A percentile compares a stretch with the other conserved stretches of the same genome.
These are phyloP conservation scores for Vigna hirtella DNA, from an alignment of 306 rosid genomes.

Conservation along the genomic window DNA sequence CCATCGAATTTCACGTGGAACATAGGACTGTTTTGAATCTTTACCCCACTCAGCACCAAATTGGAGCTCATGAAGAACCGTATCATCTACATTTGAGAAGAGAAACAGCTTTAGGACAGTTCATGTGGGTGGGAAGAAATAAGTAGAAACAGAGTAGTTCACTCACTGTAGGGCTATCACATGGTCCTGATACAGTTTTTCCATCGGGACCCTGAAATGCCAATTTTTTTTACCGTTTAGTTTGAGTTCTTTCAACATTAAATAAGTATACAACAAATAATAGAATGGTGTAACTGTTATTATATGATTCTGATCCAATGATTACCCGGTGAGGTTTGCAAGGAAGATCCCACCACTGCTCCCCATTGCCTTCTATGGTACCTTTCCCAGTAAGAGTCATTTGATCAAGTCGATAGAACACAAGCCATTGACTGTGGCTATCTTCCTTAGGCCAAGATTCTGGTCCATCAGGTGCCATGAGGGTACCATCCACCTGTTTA, in stretches of 20 bases:
- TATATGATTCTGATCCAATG: neutral
- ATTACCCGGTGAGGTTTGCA: conserved; percentile 98
- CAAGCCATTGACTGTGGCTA: conserved; percentile 85
- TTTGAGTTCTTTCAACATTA: conserved; percentile 20
- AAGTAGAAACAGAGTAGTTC: neutral
- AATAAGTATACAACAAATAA: neutral
- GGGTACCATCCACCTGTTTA: conserved; percentile 82
- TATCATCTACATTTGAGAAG: conserved; percentile 60
- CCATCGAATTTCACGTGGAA: conserved; percentile 95
- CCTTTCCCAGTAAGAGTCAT: conserved; percentile 90
- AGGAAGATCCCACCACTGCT: conserved; percentile 96
- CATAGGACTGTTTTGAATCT: conserved; percentile 81
- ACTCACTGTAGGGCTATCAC: conserved; percentile 93
- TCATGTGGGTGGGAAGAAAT: neutral
- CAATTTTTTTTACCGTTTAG: conserved; percentile 31
- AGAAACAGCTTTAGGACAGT: neutral
- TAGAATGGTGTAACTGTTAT: neutral
- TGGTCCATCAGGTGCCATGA: conserved; percentile 96
- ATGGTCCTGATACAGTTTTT: conserved; percentile 74
- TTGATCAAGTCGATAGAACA: conserved; percentile 79
- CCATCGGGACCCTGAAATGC: conserved; percentile 75
- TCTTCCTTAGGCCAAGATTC: conserved; percentile 79
- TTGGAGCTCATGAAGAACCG: conserved; percentile 93
- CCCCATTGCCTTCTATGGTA: conserved; percentile 93
- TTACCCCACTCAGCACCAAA: conserved; percentile 67